phyloP scores from a whole-genome alignment of 805 yeast genomes.

The Starmera quercuum region DNA sequence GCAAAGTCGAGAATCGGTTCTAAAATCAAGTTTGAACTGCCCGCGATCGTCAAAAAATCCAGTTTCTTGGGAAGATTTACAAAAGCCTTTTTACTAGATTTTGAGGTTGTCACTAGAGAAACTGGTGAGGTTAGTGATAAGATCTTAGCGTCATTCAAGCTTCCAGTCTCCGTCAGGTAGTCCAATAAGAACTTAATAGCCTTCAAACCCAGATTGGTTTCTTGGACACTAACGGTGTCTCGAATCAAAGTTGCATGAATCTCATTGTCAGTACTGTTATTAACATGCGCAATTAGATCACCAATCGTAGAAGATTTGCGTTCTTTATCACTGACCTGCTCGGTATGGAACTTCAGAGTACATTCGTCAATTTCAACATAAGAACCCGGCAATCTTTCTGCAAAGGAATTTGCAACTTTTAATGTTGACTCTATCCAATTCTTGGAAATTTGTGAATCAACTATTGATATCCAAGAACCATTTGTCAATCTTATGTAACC shows the following conservation, averaged over 20 bases:
- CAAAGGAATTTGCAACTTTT: slow-evolving; percentile 47
- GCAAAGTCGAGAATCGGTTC: slow-evolving; percentile 58
- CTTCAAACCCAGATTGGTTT: slow-evolving; percentile 46
- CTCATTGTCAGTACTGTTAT: slow-evolving; percentile 58
- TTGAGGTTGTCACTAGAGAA: slow-evolving; percentile 12
- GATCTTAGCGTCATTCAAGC: slow-evolving; percentile 13
- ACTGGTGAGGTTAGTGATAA: slow-evolving; percentile 23
- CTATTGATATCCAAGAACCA: slow-evolving; percentile 53
- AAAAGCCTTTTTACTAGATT: no score
- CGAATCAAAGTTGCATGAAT: slow-evolving; percentile 74
- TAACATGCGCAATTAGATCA: slow-evolving; percentile 77
- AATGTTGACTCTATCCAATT: slow-evolving; percentile 55
- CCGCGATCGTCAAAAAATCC: slow-evolving; percentile 48
- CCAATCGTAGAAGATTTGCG: slow-evolving; percentile 68
- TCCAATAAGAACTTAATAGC: slow-evolving; percentile 48
- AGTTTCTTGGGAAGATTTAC: slow-evolving; percentile 9
- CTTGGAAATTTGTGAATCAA: slow-evolving; percentile 39
- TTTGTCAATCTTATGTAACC: slow-evolving; percentile 59
- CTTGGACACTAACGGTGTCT: slow-evolving; percentile 65
- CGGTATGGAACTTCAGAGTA: slow-evolving; percentile 69
- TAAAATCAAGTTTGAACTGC: slow-evolving; percentile 61
- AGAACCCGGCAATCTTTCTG: slow-evolving; percentile 77
- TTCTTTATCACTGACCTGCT: slow-evolving; percentile 52
- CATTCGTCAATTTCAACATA: slow-evolving; percentile 68
- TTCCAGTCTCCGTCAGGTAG: slow-evolving; percentile 22